These are phyloP conservation scores for Alternaria gansuensis DNA, from an alignment of 2,329 filamentous ascomycete species.

Conservation along the genomic window DNA sequence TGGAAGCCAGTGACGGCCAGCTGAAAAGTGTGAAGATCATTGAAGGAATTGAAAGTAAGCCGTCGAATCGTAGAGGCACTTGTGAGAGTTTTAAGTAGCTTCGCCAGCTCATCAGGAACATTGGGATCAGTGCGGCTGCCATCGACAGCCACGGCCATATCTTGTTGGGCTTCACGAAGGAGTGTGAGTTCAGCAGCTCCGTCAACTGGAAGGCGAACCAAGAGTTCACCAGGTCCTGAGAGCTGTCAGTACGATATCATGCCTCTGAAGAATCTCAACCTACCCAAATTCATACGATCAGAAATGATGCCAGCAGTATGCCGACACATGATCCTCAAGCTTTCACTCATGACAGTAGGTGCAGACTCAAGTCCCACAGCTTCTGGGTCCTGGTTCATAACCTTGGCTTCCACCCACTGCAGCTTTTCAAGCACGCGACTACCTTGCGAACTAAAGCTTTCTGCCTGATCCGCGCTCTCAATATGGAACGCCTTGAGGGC, in stretches of 20 bases:
- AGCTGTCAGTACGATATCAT: conserved; percentile 2
- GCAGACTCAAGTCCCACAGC: conserved; percentile 65
- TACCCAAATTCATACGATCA: conserved; percentile 80
- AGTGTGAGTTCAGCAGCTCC: conserved; percentile 50
- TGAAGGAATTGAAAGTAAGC: conserved; percentile 59
- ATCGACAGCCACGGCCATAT: conserved; percentile 78
- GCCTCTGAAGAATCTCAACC: conserved; percentile 23
- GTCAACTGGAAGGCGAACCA: conserved; percentile 56
- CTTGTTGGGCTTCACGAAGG: conserved; percentile 74
- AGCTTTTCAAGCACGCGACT: conserved; percentile 56
- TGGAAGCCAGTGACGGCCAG: conserved; percentile 79
- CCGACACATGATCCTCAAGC: conserved; percentile 76
- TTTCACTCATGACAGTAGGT: conserved; percentile 77
- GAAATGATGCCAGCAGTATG: conserved; percentile 80
- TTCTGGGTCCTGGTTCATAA: conserved; percentile 75
- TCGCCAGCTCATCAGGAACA: conserved; percentile 68
- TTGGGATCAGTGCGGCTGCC: conserved; percentile 45
- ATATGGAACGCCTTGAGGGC: conserved; percentile 72
- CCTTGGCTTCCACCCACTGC: conserved; percentile 71
- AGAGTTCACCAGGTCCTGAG: conserved; percentile 56
- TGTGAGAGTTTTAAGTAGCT: conserved; percentile 68
- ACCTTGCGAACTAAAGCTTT: conserved; percentile 52
- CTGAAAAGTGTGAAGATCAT: conserved; percentile 79
- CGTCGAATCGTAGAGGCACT: conserved; percentile 73
- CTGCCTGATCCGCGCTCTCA: conserved; percentile 63